Evolutionary conservation across 78 protist genomes (phyloP).

Genomic region (Bigelowiella natans): DNA sequence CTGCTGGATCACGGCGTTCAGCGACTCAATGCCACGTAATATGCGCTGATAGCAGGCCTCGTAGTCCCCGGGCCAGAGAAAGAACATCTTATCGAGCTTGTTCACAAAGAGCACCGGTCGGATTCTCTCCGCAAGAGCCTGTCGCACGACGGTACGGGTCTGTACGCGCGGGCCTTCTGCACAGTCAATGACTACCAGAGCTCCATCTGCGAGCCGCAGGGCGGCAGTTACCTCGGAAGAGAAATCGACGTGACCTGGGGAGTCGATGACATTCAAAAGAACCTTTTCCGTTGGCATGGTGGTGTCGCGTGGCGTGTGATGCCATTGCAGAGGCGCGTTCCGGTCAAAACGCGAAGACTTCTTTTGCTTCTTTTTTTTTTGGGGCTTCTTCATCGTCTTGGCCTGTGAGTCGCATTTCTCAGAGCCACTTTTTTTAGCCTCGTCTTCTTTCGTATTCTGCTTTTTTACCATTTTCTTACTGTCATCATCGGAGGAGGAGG

Average conservation of each 20-base stretch:
- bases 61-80: conserved; percentile 14
- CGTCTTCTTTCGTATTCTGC: conserved; percentile 90
- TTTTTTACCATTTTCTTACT: conserved; percentile 77
- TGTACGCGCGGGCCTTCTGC: conserved; percentile 98
- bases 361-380: neutral
- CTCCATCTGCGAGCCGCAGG: conserved; percentile 99
- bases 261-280: neutral
- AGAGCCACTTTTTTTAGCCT: conserved; percentile 51
- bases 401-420: conserved; percentile 75
- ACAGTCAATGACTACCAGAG: conserved; percentile 96
- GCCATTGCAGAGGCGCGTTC: neutral
- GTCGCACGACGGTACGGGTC: conserved; percentile 98
- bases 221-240: conserved; percentile 97
- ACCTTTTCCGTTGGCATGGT: neutral
- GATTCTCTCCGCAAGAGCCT: conserved; percentile 88
- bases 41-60: conserved; percentile 37
- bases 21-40: conserved; percentile 44
- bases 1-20: conserved; percentile 63
- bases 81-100: conserved; percentile 94
- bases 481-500: neutral
- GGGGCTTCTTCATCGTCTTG: conserved; percentile 59
- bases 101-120: conserved; percentile 82
- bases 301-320: too few species aligned
- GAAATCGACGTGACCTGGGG: conserved; percentile 93
- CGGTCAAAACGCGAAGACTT: neutral